Base-by-base conservation (phyloP, 441 rosid genomes). In the Erysimum pusillum region DNA sequence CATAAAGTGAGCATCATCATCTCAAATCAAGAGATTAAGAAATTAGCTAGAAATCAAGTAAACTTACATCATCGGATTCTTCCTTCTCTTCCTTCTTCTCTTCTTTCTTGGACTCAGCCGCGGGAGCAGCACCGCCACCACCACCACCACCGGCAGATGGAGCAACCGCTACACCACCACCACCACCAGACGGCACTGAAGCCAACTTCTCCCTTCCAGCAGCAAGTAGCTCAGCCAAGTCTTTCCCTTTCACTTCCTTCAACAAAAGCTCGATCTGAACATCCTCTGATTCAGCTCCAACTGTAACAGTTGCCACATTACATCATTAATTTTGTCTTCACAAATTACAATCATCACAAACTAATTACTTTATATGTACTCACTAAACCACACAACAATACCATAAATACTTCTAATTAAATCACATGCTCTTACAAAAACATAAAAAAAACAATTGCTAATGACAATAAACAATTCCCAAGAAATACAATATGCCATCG, bases 151-250 rank as follows among this genome's bases (percentile, higher is more conserved):
- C n/a, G n/a, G 82, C 73, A 0, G 85, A 82, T 5, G 86, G 74
- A 66, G 83, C 82, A 4, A 83, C 79, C 0, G 69, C 92, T 36
- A 72, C 93, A 69, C 76, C 94, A 48, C 87, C 91, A 28, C 87
- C 90, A 35, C 88, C 91, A 59, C 84, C 85, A 0, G 84, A 78
- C 0, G 98, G 98, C 0, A 96, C 97, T 1, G 97, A 90, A 52
- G 97, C 97, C 74, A 93, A 67, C 87, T 93, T 96, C 86, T 93
- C 98, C 84, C 97, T 80, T 18, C 99, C 99, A 9, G 91, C 74
- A 46, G 97, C 99, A 81, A 95, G 82, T 7, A 95, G 76, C 76
- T 94, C 98, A 1, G 96, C 79, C 36, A 90, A 70, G 61, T 94
- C 98, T 75, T 86, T 89, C 0, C 91, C 99, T 22, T 81, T 78